A percentile compares a stretch with the other conserved stretches of the same genome.
These are phyloP conservation scores for Schizonepeta tenuifolia DNA, from an alignment of 257 asterid genomes.

Conservation along the genomic window DNA sequence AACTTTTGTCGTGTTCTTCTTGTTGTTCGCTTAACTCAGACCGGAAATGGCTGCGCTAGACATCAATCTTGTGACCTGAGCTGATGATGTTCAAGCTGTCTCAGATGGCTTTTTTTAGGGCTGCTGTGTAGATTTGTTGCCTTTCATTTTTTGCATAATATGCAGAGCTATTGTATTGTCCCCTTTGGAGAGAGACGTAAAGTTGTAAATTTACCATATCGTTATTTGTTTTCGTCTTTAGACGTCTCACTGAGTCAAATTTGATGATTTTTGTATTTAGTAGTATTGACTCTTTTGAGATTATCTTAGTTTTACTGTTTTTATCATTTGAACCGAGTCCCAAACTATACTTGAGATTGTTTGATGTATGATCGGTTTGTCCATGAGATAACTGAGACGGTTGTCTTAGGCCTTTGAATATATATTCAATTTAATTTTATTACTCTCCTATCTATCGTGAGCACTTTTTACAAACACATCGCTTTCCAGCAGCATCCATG, in stretches of 20 bases:
- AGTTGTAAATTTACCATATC: constrained; percentile 33
- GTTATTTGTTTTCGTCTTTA: neutral
- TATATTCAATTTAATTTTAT: too few relatives aligned
- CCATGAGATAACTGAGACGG: too few relatives aligned
- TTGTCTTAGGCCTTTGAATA: too few relatives aligned
- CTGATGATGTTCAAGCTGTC: constrained; percentile 16
- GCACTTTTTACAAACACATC: too few relatives aligned
- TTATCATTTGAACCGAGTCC: neutral
- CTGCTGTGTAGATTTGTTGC: constrained; percentile 12
- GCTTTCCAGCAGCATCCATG: too few relatives aligned
- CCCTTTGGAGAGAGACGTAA: constrained; percentile 31
- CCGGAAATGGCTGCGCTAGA: constrained; percentile 63
- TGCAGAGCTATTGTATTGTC: neutral
- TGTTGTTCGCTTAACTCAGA: constrained; percentile 44
- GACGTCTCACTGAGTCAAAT: constrained; percentile 5
- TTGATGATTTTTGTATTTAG: neutral
- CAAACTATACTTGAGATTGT: too few relatives aligned
- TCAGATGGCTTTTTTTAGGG: constrained; percentile 25
- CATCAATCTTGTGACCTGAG: constrained; percentile 2
- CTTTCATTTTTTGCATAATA: neutral
- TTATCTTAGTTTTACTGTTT: constrained; percentile 11
- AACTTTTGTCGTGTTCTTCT: neutral
- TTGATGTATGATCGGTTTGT: too few relatives aligned
- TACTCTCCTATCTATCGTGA: too few relatives aligned
- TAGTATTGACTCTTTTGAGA: neutral